phyloP scores from a whole-genome alignment of 2,329 filamentous ascomycete species.

The Zalaria obscura region DNA sequence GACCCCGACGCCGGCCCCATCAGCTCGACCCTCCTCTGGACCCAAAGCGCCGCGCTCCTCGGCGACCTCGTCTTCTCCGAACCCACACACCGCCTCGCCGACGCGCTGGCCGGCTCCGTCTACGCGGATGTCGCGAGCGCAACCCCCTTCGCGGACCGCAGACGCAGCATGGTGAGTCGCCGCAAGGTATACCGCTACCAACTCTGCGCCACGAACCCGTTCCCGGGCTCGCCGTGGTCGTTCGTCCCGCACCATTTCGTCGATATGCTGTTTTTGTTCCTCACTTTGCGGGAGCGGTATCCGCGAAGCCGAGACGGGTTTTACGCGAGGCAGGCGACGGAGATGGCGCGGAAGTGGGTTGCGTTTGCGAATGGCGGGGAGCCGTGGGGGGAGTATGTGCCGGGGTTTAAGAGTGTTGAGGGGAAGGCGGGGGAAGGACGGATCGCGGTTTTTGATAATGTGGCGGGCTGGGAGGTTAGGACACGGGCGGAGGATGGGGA shows the following conservation, averaged over 20 bases:
- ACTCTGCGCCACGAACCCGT: slow-evolving; percentile 34
- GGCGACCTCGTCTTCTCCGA: background rate
- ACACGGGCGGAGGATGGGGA: background rate
- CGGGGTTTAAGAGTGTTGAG: slow-evolving; percentile 11
- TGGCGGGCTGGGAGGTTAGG: slow-evolving; percentile 1
- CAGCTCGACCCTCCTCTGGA: slow-evolving; percentile 20
- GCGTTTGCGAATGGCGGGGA: slow-evolving; percentile 23
- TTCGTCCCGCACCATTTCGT: slow-evolving; percentile 26
- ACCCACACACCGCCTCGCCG: background rate
- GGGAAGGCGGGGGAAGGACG: slow-evolving; percentile 4
- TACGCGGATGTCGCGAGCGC: background rate
- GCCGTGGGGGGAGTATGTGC: slow-evolving; percentile 18
- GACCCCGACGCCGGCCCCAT: slow-evolving; percentile 20
- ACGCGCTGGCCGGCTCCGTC: background rate
- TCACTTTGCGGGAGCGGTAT: slow-evolving; percentile 26
- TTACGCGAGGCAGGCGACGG: slow-evolving; percentile 16
- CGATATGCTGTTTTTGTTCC: slow-evolving; percentile 29
- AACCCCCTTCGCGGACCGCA: too few species aligned
- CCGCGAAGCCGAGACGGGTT: slow-evolving; percentile 13
- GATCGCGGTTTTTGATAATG: slow-evolving; percentile 5
- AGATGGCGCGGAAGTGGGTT: slow-evolving; percentile 23
- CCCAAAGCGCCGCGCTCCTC: background rate
- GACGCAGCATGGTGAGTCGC: too few species aligned
- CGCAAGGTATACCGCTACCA: slow-evolving; percentile 26
- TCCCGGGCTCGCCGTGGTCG: slow-evolving; percentile 26